Evolutionary conservation across 2,329 filamentous ascomycete species (phyloP), one percentile per base, ranked within the genome.

Genomic region (Plenodomus tracheiphilus): DNA sequence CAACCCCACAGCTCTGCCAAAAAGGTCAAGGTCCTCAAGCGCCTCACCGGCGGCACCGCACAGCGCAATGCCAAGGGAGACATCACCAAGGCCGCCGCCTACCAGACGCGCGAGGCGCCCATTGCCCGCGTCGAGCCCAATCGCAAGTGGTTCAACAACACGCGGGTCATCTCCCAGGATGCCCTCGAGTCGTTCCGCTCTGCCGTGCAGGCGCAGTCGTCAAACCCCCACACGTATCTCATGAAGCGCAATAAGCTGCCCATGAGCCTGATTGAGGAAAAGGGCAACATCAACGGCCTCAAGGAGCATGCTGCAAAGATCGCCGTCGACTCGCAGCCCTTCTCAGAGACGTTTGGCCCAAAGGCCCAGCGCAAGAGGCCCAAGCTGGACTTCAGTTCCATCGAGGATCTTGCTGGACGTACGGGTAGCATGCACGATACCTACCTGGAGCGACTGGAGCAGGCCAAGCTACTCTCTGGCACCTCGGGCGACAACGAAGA

Each of bases 121-220:
- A 84, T 82, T 51, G 94, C 93, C 60, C 84, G 92, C 59, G 89
- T 97, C 68, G 93, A 97, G 78, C 94, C 94, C 41, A 95, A 97
- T 76, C 83, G 94, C 66, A 95, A 95, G 77, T 99, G 94, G 94
- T 99, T 99, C 77, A 90, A 87, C 65, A 97, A 97, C 74, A 96
- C 93, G 28, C 81, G 94, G 65, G 85, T 87, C 38, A 96, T 97
- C 66, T 91, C 88, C 1, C 93, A 97, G 71, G 90, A 96, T 70
- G 89, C 91, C 2, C 80, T 97, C 55, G 84, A 83, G 38, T 85
- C 89, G 2, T 99, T 99, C 76, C 86, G 94, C 54, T 87, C 92
- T 51, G 94, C 94, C 20, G 93, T 99, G 75, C 89, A 89, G 36
- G 91, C 96, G 74, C 89, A 92, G 74, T 86, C 89, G 43, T 86